phyloP scores from a whole-genome alignment of 2,329 filamentous ascomycete genomes.

The Pseudocercospora crystallina region DNA sequence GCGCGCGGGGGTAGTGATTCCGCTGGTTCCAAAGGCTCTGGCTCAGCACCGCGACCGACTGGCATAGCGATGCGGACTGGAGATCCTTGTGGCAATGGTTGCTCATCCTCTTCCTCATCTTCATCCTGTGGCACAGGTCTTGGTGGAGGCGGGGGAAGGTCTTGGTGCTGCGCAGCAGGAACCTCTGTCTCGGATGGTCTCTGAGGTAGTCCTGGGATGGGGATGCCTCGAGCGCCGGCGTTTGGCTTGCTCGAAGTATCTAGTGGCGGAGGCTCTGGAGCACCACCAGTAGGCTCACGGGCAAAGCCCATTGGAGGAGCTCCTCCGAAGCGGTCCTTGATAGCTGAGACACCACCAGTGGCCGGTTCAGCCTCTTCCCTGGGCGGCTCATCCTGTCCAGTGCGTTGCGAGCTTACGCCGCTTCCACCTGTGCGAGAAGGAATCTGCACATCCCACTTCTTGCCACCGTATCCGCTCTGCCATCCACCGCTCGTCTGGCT shows the following conservation, averaged over 20 bases:
- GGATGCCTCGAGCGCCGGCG: slow-evolving; percentile 62
- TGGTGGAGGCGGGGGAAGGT: slow-evolving; percentile 45
- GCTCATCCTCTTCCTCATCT: slow-evolving; percentile 37
- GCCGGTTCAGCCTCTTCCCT: slow-evolving; percentile 53
- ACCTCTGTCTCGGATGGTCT: slow-evolving; percentile 53
- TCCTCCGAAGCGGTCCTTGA: slow-evolving; percentile 81
- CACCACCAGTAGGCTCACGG: slow-evolving; percentile 40
- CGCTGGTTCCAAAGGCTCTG: slow-evolving; percentile 49
- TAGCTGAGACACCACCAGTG: slow-evolving; percentile 66
- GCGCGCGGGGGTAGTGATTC: slow-evolving; percentile 51
- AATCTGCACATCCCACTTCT: slow-evolving; percentile 84
- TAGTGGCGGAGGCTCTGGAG: slow-evolving; percentile 60
- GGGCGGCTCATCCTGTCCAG: slow-evolving; percentile 55
- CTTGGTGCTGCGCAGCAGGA: slow-evolving; percentile 56
- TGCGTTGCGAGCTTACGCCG: slow-evolving; percentile 60
- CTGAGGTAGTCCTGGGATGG: slow-evolving; percentile 73
- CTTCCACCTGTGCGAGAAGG: slow-evolving; percentile 68
- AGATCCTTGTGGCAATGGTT: slow-evolving; percentile 57
- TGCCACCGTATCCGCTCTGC: slow-evolving; percentile 89
- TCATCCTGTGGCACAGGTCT: slow-evolving; percentile 37
- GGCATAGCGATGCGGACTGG: slow-evolving; percentile 86
- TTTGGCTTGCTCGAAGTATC: slow-evolving; percentile 69
- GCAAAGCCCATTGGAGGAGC: slow-evolving; percentile 67
- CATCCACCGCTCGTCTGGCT: slow-evolving; percentile 79
- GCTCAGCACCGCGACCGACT: slow-evolving; percentile 63